Conservation (phyloP, 2,329 filamentous ascomycete species). For the Fusarium veterinarium region DNA sequence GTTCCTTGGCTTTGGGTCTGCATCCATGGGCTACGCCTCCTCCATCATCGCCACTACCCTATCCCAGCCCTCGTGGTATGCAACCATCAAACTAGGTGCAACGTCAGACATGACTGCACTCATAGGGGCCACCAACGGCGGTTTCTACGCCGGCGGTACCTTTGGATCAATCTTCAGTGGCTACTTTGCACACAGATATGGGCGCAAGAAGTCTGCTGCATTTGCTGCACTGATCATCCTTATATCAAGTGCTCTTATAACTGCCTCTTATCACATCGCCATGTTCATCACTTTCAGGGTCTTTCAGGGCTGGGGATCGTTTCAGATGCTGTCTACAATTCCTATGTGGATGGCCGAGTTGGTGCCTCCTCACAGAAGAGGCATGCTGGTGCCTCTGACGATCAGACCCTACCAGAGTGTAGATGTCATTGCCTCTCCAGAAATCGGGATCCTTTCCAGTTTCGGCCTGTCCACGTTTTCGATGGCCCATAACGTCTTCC, state of each 20-base stretch:
- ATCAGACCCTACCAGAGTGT: not conserved
- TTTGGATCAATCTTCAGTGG: not conserved
- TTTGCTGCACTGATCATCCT: not conserved
- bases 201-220: not conserved
- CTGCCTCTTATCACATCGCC: not conserved
- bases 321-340: not conserved
- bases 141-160: not conserved
- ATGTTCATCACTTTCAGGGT: not conserved
- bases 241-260: not conserved
- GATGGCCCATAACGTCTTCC: not conserved
- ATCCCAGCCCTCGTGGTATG: not conserved
- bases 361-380: not conserved
- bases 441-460: not conserved
- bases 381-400: not conserved
- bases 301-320: not conserved
- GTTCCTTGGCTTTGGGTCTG: not conserved
- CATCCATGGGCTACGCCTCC: not conserved
- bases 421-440: not conserved
- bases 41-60: not conserved
- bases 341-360: not conserved
- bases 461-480: not conserved
- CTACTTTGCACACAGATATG: not conserved
- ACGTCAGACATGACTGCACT: not conserved
- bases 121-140: not conserved
- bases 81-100: not conserved